phyloP scores from a whole-genome alignment of 495 filamentous ascomycete genomes.

The Neurospora sp. region DNA sequence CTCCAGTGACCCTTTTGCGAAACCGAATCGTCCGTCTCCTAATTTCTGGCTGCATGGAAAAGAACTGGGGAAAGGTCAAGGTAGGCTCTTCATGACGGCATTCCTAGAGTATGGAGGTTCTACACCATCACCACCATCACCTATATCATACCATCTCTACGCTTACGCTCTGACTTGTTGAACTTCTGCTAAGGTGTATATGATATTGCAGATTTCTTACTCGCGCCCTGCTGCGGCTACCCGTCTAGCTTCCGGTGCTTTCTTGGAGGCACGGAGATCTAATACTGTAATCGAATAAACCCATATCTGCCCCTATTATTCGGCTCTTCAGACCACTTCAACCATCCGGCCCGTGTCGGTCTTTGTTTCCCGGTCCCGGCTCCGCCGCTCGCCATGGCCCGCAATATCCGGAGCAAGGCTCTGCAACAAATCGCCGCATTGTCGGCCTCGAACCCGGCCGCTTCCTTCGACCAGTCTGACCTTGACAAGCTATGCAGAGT shows the following conservation, averaged over 20 bases:
- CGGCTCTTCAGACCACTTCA: background rate
- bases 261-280: background rate
- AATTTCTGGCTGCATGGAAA: background rate
- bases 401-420: slow-evolving; percentile 51
- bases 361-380: background rate
- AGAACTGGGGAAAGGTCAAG: background rate
- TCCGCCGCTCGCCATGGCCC: slow-evolving; percentile 23
- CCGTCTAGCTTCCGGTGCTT: background rate
- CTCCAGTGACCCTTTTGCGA: background rate
- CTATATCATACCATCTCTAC: background rate
- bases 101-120: background rate
- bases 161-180: background rate
- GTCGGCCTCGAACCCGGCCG: slow-evolving; percentile 40
- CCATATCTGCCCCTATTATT: background rate
- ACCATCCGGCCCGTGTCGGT: background rate
- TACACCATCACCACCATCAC: too few species aligned
- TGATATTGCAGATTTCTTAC: background rate
- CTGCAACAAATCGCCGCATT: slow-evolving; percentile 62
- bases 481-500: slow-evolving; percentile 50
- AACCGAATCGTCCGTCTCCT: background rate
- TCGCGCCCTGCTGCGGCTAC: background rate
- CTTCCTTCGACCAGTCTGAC: slow-evolving; percentile 50
- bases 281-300: background rate
- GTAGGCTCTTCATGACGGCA: background rate
- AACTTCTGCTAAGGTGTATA: background rate